phyloP scores from a whole-genome alignment of 768 basidiomycete genomes.

The Nevesoporus exiguus region DNA sequence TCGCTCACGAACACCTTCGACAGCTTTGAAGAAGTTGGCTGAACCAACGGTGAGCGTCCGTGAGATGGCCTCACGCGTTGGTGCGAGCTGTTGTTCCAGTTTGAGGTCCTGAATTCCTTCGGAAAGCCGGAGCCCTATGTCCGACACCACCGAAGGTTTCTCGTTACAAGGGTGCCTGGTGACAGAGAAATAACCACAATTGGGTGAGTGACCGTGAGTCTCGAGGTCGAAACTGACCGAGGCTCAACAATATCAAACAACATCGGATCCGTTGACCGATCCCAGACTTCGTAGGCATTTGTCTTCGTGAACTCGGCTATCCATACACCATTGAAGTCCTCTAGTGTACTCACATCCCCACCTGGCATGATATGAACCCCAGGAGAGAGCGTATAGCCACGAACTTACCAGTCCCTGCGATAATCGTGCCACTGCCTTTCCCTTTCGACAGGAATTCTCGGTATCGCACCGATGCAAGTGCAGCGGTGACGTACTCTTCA shows the following conservation, averaged over 20 bases:
- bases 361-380: conserved; percentile 35
- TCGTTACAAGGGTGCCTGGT: conserved; percentile 89
- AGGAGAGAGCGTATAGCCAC: background rate
- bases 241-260: conserved; percentile 96
- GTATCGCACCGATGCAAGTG: conserved; percentile 86
- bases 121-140: conserved; percentile 86
- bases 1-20: conserved; percentile 81
- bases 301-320: conserved; percentile 85
- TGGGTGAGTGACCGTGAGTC: background rate
- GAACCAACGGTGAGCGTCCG: conserved; percentile 73
- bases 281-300: conserved; percentile 87
- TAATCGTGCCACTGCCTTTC: conserved; percentile 58
- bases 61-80: conserved; percentile 85
- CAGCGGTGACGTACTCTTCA: conserved; percentile 91
- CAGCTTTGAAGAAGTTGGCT: conserved; percentile 80
- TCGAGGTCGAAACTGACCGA: conserved; percentile 44
- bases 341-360: conserved; percentile 53
- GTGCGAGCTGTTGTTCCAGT: conserved; percentile 89
- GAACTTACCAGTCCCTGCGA: conserved; percentile 53
- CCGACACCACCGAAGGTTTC: conserved; percentile 83
- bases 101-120: conserved; percentile 95
- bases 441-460: conserved; percentile 78
- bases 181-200: background rate
- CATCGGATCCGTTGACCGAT: conserved; percentile 83
- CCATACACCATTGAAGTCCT: conserved; percentile 89